phyloP scores from a whole-genome alignment of 768 basidiomycete species.

The Collybia sp. region DNA sequence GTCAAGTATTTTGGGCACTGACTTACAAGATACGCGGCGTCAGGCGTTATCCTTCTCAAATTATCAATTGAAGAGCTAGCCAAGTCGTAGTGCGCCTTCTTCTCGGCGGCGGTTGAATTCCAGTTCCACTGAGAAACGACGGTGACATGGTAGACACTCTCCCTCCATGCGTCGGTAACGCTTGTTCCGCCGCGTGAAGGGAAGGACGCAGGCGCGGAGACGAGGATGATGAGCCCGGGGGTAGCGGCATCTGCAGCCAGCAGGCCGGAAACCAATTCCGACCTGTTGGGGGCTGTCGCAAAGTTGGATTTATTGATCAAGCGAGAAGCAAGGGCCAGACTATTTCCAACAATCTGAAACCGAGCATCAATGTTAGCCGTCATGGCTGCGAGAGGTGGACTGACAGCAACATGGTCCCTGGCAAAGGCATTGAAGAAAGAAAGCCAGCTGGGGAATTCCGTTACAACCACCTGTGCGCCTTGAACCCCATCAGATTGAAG shows the following conservation, averaged over 20 bases:
- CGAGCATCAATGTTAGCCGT: conserved; percentile 1
- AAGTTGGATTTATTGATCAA: conserved; percentile 37
- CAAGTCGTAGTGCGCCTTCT: conserved; percentile 23
- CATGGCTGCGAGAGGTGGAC: conserved; percentile 6
- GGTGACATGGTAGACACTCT: conserved; percentile 42
- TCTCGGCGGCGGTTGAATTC: conserved; percentile 35
- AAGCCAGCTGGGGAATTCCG: conserved; percentile 37
- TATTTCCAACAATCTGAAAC: conserved; percentile 31
- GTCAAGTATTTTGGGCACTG: not conserved
- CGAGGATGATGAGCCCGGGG: conserved; percentile 36
- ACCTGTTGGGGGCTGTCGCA: conserved; percentile 19
- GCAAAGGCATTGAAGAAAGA: conserved; percentile 35
- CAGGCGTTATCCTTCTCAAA: conserved; percentile 36
- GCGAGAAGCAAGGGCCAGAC: conserved; percentile 37
- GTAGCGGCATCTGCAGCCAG: conserved; percentile 28
- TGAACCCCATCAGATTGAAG: conserved; percentile 17
- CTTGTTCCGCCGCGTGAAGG: conserved; percentile 31
- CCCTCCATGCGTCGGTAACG: conserved; percentile 39
- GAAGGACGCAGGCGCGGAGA: conserved; percentile 32
- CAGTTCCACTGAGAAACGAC: conserved; percentile 39
- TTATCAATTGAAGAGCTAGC: conserved; percentile 33
- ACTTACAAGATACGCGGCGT: conserved; percentile 40
- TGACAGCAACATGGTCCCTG: conserved; percentile 31
- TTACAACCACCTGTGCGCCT: conserved; percentile 22
- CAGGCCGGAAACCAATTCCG: conserved; percentile 30